These are phyloP conservation scores for Jaenimonas drosophilae DNA, from an alignment of 208 protist genomes.

Conservation along the genomic window DNA sequence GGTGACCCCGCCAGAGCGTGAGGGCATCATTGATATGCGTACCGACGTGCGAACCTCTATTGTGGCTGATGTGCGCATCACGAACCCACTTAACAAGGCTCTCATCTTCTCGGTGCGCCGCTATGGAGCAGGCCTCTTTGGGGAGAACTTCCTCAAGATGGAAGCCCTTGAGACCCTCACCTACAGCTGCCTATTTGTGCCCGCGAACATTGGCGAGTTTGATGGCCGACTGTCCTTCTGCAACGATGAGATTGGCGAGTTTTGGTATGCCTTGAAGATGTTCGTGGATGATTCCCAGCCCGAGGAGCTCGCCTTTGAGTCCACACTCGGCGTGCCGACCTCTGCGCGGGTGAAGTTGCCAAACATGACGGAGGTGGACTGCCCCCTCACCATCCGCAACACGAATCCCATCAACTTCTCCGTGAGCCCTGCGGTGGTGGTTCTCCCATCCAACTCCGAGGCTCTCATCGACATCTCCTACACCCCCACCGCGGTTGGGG, in stretches of 20 bases:
- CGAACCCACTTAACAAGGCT: slow-evolving; percentile 68
- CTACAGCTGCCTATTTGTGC: slow-evolving; percentile 83
- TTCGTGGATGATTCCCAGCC: slow-evolving; percentile 53
- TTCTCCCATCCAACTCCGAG: slow-evolving; percentile 39
- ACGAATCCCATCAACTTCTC: slow-evolving; percentile 59
- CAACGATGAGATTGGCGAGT: slow-evolving; percentile 89
- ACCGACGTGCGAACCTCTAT: slow-evolving; percentile 79
- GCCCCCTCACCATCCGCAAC: slow-evolving; percentile 40
- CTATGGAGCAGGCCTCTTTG: slow-evolving; percentile 68
- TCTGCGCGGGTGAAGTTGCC: slow-evolving; percentile 49
- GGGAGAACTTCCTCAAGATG: slow-evolving; percentile 58
- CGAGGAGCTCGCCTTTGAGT: slow-evolving; percentile 59
- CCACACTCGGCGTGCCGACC: slow-evolving; percentile 56
- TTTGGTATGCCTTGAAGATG: slow-evolving; percentile 89
- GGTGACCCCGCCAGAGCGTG: slow-evolving; percentile 75
- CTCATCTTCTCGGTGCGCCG: slow-evolving; percentile 69
- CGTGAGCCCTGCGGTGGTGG: slow-evolving; percentile 22
- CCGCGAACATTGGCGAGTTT: slow-evolving; percentile 57
- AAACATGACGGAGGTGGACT: slow-evolving; percentile 55
- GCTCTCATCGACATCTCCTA: slow-evolving; percentile 59
- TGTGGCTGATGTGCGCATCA: slow-evolving; percentile 75
- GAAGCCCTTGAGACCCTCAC: slow-evolving; percentile 19
- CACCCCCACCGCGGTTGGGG: slow-evolving; percentile 61
- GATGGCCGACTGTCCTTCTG: slow-evolving; percentile 77
- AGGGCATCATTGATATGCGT: slow-evolving; percentile 65